Percentiles rank a stretch among this genome's conserved stretches.
These are phyloP conservation scores for Phytophthora podocarpi DNA, from an alignment of 352 stramenopile genomes.

Conservation along the genomic window DNA sequence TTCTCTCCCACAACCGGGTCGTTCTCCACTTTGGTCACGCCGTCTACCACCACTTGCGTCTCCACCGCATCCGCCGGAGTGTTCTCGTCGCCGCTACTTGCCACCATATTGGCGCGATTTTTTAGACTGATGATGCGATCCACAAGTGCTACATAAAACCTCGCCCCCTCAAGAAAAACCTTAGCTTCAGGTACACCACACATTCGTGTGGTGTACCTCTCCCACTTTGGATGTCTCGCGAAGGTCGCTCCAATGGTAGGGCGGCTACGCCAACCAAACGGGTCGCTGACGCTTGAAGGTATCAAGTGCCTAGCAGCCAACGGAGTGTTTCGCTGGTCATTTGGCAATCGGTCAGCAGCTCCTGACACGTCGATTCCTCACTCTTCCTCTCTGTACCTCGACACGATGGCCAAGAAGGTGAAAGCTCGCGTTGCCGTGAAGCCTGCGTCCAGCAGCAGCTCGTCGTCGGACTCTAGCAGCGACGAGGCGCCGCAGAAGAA, in stretches of 20 bases:
- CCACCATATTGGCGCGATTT: constrained; percentile 28
- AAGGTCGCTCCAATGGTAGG: no score
- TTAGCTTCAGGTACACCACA: constrained; percentile 37
- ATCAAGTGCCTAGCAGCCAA: constrained; percentile 37
- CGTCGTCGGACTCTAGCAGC: constrained; percentile 60
- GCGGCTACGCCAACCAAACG: constrained; percentile 38
- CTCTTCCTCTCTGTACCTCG: neutral
- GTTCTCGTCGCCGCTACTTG: constrained; percentile 33
- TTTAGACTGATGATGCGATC: constrained; percentile 36
- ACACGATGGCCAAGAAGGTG: constrained; percentile 61
- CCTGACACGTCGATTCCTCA: neutral
- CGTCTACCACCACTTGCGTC: constrained; percentile 19
- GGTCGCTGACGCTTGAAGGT: constrained; percentile 39
- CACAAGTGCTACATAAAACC: constrained; percentile 47
- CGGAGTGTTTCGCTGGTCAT: constrained; percentile 27
- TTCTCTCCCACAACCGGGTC: constrained; percentile 40
- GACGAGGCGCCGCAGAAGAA: constrained; percentile 63
- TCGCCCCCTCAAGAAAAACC: constrained; percentile 26
- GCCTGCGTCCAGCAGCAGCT: constrained; percentile 51
- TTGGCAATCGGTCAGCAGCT: constrained; percentile 37
- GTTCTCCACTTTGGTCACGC: constrained; percentile 26
- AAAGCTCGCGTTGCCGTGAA: constrained; percentile 44
- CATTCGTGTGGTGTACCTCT: constrained; percentile 23
- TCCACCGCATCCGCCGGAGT: constrained; percentile 15
- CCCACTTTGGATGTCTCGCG: neutral